Evolutionary conservation across 805 yeast genomes (phyloP).

Genomic region (Wickerhamomyces ciferrii): DNA sequence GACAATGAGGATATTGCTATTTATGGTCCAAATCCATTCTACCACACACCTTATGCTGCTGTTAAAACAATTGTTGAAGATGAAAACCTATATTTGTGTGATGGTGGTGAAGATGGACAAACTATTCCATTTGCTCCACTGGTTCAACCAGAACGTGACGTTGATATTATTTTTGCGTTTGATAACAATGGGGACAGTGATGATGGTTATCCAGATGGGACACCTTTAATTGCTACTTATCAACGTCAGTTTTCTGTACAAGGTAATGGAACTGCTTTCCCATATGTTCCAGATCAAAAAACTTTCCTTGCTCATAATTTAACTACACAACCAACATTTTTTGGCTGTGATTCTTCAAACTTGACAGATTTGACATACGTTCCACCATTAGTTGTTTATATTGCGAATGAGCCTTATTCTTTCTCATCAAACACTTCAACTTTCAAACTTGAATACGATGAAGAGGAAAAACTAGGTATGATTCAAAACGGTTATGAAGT

Average conservation of each 20-base stretch:
- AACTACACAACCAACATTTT: slow-evolving; percentile 69
- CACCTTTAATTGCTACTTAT: slow-evolving; percentile 51
- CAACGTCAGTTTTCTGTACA: slow-evolving; percentile 49
- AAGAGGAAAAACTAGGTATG: slow-evolving; percentile 51
- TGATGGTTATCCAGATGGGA: slow-evolving; percentile 62
- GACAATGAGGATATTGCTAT: slow-evolving; percentile 65
- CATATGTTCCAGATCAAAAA: slow-evolving; percentile 69
- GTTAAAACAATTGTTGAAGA: slow-evolving; percentile 32
- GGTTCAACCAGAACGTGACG: slow-evolving; percentile 49
- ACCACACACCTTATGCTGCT: slow-evolving; percentile 33
- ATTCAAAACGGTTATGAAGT: slow-evolving; percentile 72
- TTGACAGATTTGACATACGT: slow-evolving; percentile 46
- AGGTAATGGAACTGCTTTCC: slow-evolving; percentile 60
- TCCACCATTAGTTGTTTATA: slow-evolving; percentile 76
- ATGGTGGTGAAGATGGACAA: slow-evolving; percentile 69
- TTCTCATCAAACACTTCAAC: slow-evolving; percentile 71
- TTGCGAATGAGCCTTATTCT: slow-evolving; percentile 67
- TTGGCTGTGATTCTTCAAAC: slow-evolving; percentile 73
- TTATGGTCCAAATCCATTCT: slow-evolving; percentile 70
- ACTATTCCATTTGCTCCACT: slow-evolving; percentile 60
- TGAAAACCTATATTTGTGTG: slow-evolving; percentile 48
- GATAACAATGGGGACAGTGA: slow-evolving; percentile 71
- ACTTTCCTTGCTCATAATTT: slow-evolving; percentile 57
- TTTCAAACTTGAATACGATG: slow-evolving; percentile 55
- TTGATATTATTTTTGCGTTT: slow-evolving; percentile 62